phyloP scores from a whole-genome alignment of 768 basidiomycete species.

The Lyophyllum shimeji region DNA sequence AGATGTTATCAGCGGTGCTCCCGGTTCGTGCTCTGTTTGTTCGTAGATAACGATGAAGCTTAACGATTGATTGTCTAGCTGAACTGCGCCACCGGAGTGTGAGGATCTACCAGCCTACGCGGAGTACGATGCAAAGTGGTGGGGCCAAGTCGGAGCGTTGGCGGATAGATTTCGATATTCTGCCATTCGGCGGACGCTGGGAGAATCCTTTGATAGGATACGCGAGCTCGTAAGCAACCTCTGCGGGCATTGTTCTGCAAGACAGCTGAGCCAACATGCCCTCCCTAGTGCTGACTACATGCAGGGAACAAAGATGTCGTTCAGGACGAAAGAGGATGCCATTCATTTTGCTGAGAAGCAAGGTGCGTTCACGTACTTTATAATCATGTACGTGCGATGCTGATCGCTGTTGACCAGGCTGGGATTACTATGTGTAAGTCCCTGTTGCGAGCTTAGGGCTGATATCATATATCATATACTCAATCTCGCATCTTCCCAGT shows the following conservation, averaged over 20 bases:
- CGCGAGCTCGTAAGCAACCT: conserved; percentile 81
- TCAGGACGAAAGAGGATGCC: conserved; percentile 87
- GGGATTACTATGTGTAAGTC: conserved; percentile 89
- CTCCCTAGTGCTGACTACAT: conserved; percentile 84
- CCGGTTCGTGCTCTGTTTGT: conserved; percentile 47
- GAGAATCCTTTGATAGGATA: conserved; percentile 98
- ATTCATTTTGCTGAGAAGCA: conserved; percentile 97
- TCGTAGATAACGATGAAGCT: neutral
- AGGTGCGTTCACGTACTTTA: conserved; percentile 45
- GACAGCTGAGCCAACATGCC: neutral
- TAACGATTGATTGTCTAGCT: conserved; percentile 36
- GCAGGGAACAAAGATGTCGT: conserved; percentile 84
- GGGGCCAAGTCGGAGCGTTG: conserved; percentile 83
- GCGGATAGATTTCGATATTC: conserved; percentile 92
- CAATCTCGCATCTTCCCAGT: conserved; percentile 28
- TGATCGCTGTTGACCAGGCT: conserved; percentile 51
- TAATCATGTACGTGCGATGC: conserved; percentile 4
- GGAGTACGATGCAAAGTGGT: conserved; percentile 95
- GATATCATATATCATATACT: conserved; percentile 4
- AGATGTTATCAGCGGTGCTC: conserved; percentile 84
- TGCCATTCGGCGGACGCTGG: conserved; percentile 92
- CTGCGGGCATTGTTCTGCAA: neutral
- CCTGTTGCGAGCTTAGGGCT: neutral
- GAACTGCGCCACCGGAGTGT: conserved; percentile 87
- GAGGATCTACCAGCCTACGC: conserved; percentile 89